A percentile compares a stretch with the other conserved stretches of the same genome.
Conservation (phyloP, 768 basidiomycete species). For the Mycena leptocephala region DNA sequence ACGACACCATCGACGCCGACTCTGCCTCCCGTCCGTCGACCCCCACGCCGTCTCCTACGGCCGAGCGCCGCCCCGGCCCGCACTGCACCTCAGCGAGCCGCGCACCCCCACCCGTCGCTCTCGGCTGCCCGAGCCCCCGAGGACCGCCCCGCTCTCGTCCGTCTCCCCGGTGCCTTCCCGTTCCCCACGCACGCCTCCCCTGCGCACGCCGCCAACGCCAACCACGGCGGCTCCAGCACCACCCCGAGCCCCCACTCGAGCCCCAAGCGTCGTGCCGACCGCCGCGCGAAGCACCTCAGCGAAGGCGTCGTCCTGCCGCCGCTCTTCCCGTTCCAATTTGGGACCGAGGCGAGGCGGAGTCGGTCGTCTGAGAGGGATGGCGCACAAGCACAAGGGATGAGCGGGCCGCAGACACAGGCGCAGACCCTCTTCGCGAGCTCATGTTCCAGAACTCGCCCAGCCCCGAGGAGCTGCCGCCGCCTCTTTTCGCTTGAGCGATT, state of each 20-base stretch:
- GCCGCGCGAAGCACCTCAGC: constrained; percentile 66
- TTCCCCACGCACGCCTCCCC: constrained; percentile 44
- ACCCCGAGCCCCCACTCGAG: constrained; percentile 21
- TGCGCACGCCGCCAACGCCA: not conserved
- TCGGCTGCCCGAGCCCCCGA: constrained; percentile 58
- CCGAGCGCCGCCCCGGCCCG: constrained; percentile 55
- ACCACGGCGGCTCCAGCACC: too few relatives aligned
- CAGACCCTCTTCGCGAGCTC: constrained; percentile 77
- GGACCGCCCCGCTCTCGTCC: constrained; percentile 66
- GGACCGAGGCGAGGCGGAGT: not conserved
- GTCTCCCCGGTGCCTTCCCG: constrained; percentile 50
- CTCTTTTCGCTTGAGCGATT: constrained; percentile 66
- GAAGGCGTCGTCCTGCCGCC: constrained; percentile 72
- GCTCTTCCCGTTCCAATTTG: constrained; percentile 68
- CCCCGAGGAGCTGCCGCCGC: constrained; percentile 85
- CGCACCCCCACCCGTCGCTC: constrained; percentile 29
- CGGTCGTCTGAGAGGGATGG: not conserved
- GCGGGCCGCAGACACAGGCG: too few relatives aligned
- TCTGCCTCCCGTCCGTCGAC: constrained; percentile 28
- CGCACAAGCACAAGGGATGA: too few relatives aligned
- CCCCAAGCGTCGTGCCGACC: constrained; percentile 47
- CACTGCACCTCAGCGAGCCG: constrained; percentile 30
- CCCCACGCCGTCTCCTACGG: constrained; percentile 51
- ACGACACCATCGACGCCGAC: constrained; percentile 73
- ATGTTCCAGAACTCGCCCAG: constrained; percentile 91